Conservation (phyloP, 768 basidiomycete genomes). For the Pleurotus giganteus region DNA sequence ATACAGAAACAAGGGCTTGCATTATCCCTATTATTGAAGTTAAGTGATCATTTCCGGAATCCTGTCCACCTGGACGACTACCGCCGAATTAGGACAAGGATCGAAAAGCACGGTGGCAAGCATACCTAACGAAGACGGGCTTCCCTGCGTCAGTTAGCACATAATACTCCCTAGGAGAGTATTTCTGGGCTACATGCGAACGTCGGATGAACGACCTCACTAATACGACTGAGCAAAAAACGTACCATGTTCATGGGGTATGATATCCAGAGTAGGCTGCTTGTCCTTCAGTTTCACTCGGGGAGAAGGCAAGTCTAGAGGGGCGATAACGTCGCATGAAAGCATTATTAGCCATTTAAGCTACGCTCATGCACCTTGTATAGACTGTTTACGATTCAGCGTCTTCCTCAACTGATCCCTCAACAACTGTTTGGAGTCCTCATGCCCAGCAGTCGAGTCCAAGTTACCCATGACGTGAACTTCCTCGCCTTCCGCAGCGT, state of each 20-base stretch:
- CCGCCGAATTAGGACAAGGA: background rate
- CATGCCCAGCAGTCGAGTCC: constrained; percentile 40
- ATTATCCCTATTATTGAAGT: constrained; percentile 88
- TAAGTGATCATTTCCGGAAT: constrained; percentile 50
- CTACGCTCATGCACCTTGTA: constrained; percentile 38
- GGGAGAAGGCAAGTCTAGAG: constrained; percentile 26
- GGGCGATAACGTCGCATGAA: constrained; percentile 7
- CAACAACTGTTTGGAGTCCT: constrained; percentile 60
- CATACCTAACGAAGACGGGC: constrained; percentile 90
- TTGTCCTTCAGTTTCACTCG: constrained; percentile 29
- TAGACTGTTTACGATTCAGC: constrained; percentile 49
- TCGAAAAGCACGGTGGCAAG: background rate
- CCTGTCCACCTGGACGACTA: constrained; percentile 54
- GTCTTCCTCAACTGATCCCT: constrained; percentile 74
- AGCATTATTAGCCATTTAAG: background rate
- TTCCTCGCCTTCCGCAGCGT: constrained; percentile 53
- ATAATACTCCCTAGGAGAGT: constrained; percentile 77
- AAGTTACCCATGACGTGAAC: constrained; percentile 44
- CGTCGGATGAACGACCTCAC: constrained; percentile 12
- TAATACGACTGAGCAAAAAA: background rate
- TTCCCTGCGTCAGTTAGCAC: constrained; percentile 95
- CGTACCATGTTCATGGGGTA: constrained; percentile 40
- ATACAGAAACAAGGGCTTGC: constrained; percentile 95
- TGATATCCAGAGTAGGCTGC: constrained; percentile 33
- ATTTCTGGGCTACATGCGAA: constrained; percentile 32